Conservation (phyloP, 2,329 filamentous ascomycete genomes). For the Basipetospora sp. region DNA sequence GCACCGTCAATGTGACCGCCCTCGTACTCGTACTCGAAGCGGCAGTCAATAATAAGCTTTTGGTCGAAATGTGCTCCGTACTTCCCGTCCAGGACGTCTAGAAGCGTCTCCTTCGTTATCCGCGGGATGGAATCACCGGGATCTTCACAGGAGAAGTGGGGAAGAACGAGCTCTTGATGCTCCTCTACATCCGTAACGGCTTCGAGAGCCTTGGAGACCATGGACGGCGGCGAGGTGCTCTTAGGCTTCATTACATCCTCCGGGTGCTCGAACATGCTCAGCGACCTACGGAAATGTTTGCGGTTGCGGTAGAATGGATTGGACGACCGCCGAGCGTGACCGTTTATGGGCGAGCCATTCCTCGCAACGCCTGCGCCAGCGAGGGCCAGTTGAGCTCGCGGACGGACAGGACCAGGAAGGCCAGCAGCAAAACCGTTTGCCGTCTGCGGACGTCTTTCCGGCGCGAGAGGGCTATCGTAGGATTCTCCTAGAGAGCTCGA, state of each 20-base stretch:
- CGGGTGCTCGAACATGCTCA: constrained; percentile 96
- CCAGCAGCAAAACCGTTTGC: constrained; percentile 43
- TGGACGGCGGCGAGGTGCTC: too few relatives aligned
- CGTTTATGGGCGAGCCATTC: constrained; percentile 54
- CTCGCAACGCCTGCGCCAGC: constrained; percentile 22
- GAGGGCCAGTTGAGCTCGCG: constrained; percentile 17
- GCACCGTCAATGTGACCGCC: constrained; percentile 89
- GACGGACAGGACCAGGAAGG: constrained; percentile 31
- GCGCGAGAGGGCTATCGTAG: constrained; percentile 58
- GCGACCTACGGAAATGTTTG: constrained; percentile 77
- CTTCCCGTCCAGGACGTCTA: constrained; percentile 76
- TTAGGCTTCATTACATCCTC: constrained; percentile 76
- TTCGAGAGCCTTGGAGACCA: constrained; percentile 33
- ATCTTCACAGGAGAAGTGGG: constrained; percentile 69
- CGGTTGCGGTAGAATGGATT: constrained; percentile 62
- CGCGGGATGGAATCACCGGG: constrained; percentile 76
- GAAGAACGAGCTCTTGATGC: constrained; percentile 53
- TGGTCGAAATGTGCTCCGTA: constrained; percentile 64
- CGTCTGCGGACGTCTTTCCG: constrained; percentile 48
- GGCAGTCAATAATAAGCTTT: constrained; percentile 82
- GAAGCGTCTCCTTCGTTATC: constrained; percentile 66
- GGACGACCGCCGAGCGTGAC: constrained; percentile 56
- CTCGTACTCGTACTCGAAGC: constrained; percentile 97
- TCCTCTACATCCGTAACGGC: constrained; percentile 77
- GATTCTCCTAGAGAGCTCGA: constrained; percentile 53